Evolutionary conservation across 176 grass and related monocot genomes (phyloP), one percentile per base, ranked within the genome.

Genomic region (Aegilops bicornis): DNA sequence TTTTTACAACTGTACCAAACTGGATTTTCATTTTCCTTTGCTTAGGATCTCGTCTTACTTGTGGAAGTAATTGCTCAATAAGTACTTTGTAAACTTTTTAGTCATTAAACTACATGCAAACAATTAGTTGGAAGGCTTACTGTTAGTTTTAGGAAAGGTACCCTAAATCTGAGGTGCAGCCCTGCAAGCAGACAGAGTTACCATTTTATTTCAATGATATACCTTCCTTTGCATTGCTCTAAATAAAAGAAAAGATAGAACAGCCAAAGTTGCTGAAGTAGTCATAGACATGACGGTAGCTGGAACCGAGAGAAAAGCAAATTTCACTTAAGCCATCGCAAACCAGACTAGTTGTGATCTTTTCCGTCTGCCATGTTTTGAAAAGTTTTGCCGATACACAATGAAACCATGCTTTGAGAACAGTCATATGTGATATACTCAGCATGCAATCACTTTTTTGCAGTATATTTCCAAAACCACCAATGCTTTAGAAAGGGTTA

Each of bases 151-250:
- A 54, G 50, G 50, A 54, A 16, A 54, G 70, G 37, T 39, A 39
- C 70, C 70, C 37, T 73, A 45, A 64, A 79, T 79, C 35, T 64
- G 12, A 73, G 5, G n/a, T n/a, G n/a, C n/a, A n/a, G n/a, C n/a
- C n/a, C n/a, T n/a, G n/a, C n/a, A n/a, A n/a, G n/a, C n/a, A n/a
- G n/a, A n/a, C n/a, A n/a, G n/a, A n/a, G n/a, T n/a, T n/a, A n/a
- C n/a, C n/a, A n/a, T n/a, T n/a, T n/a, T n/a, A n/a, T n/a, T n/a
- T n/a, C n/a, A n/a, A n/a, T 20, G 27, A 77, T 35, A 40, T 25
- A 78, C 12, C 59, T 60, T 59, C 22, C 16, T 22, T 77, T 77
- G 13, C 64, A 31, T 66, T 77, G 17, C 54, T 58, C 73, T 50
- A 9, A 77, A 29, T 6, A 78, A 78, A 14, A 60, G 20, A 74